Evolutionary conservation across 352 stramenopile genomes (phyloP), one percentile per base, ranked within the genome.

Genomic region (Bremia lactucae): DNA sequence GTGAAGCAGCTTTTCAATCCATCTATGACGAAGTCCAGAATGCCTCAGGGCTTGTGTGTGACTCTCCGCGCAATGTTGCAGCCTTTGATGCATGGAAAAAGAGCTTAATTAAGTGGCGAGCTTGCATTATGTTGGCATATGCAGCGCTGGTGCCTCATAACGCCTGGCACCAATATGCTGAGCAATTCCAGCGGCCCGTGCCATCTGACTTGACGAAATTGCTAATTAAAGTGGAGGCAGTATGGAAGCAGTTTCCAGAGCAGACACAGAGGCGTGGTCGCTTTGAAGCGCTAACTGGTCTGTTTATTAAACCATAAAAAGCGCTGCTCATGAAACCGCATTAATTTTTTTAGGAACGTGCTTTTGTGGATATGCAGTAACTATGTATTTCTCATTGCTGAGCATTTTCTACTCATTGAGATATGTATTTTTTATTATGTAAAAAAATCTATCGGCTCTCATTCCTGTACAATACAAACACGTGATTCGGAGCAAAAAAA

Each of bases 21-120:
- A 51, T 56, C 14, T 90, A 87, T 42, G 57, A 84, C 28, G 45
- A 70, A 22, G 61, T 90, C 0, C 74, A 87, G 38, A 65, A 84
- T 25, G 45, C 72, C 8, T 90, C 78, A 2, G 46, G 51, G 2
- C 55, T 49, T 37, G 53, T 77, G 2, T 62, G 60, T 24, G 63
- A 78, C 39, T 26, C 49, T 16, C 68, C 67, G 2, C 42, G 13
- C 3, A 52, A 83, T 21, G 26, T 42, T 8, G 16, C 46, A 5
- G 43, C 57, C n/a, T 64, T 86, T 10, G 21, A 42, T n/a, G 39
- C 39, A 2, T 90, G 78, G 78, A 52, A 82, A 42, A 42, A 44
- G 13, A 67, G 68, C 9, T 56, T 90, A 20, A 53, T 31, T 14
- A 62, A 62, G 23, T 90, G 78, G 78, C 68, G 78, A 9, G 41